Evolutionary conservation across 2,329 filamentous ascomycete genomes (phyloP).

Genomic region (Ophiostoma perfectum): DNA sequence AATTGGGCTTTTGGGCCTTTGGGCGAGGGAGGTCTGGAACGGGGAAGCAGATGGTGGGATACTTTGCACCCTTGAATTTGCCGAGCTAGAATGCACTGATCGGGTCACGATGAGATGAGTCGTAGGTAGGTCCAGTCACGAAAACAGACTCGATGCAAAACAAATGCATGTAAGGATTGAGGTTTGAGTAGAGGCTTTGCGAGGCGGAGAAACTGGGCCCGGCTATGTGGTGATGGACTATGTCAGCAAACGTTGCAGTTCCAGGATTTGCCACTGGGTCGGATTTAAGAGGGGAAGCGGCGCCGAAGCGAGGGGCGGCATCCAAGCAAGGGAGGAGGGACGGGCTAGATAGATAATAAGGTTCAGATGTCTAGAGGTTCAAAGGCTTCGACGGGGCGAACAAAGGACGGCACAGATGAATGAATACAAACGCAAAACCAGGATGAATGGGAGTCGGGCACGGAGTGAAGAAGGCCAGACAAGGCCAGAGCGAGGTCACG

Average conservation of each 20-base stretch:
- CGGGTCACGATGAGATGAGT: not conserved
- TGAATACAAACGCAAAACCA: not conserved
- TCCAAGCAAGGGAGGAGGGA: conserved; percentile 13
- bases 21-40: not conserved
- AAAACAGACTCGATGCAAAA: not conserved
- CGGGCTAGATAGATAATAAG: conserved; percentile 9
- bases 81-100: conserved; percentile 3
- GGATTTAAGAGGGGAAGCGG: conserved; percentile 22
- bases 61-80: not conserved
- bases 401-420: not conserved
- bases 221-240: not conserved
- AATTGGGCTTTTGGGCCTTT: conserved; percentile 3
- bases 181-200: conserved; percentile 1
- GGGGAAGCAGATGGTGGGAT: conserved; percentile 11
- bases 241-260: conserved; percentile 23
- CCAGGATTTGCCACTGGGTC: conserved; percentile 22
- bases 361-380: not conserved
- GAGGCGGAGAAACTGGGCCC: not conserved
- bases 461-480: not conserved
- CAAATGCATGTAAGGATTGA: conserved; percentile 18
- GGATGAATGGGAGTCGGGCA: not conserved
- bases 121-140: not conserved
- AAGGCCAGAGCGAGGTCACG: conserved; percentile 2
- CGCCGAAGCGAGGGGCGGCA: conserved; percentile 18
- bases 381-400: not conserved